Evolutionary conservation across 352 stramenopile species (phyloP), one percentile per base, ranked within the genome.

Genomic region (Phytophthora tentaculata): DNA sequence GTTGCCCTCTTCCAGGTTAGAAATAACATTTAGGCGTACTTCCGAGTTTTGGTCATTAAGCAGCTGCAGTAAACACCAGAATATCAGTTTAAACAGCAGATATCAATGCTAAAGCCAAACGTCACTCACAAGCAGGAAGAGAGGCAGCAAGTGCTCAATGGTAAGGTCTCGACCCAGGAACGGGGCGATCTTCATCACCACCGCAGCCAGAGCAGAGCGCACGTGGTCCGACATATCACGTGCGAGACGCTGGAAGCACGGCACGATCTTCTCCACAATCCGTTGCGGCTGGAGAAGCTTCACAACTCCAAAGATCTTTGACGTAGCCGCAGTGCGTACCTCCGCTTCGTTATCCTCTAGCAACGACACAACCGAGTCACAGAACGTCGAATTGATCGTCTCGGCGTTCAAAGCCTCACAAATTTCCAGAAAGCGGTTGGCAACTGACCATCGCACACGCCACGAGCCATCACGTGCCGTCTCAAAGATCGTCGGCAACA

Each of bases 1-100:
- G 84, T 99, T 99, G 67, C 99, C 86, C 51, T 97, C 80, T 66
- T 98, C 90, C 26, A 99, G 76, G 26, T 98, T 98, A 7, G 97
- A 99, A 72, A 99, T 99, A 41, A 99, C 94, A 86, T 99, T 99
- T 26, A 99, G 80, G 17, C 97, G 93, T 7, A 99, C 98, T 89
- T 99, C 96, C 8, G 95, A 98, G 47, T 95, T 97, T 62, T 97
- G 94, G 76, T 99, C 97, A 66, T 98, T 96, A 29, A 99, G 81
- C 19, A 99, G 69, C 80, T 92, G 56, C 28, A 71, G 56, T 49
- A 69, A 62, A 64, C 37, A n/a, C n/a, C n/a, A n/a, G 59, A 10
- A 13, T 6, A 29, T 64, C 14, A 73, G 50, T 50, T 24, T 55
- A 56, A 5, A 22, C 7, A 52, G 37, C 52, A 41, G 16, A 55